Evolutionary conservation across 495 filamentous ascomycete species (phyloP).

Genomic region (Xylaria castorea): DNA sequence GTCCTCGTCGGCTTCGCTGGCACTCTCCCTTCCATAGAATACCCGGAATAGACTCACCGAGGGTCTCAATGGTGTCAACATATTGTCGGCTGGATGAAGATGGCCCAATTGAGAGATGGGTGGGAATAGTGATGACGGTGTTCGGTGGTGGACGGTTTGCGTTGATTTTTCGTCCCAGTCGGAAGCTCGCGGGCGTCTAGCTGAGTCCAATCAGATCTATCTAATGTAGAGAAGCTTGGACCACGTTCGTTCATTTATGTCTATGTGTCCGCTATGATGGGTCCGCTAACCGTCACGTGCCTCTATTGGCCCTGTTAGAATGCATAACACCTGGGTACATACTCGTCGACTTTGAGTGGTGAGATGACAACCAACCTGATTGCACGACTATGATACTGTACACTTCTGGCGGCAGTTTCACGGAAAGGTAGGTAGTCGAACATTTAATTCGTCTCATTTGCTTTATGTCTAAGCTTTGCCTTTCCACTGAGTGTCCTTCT

Average conservation of each 20-base stretch:
- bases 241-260: constrained; percentile 26
- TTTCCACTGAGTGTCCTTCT: background rate
- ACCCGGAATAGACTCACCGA: constrained; percentile 19
- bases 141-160: constrained; percentile 27
- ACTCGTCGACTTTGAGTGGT: background rate
- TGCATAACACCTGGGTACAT: background rate
- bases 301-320: background rate
- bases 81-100: constrained; percentile 24
- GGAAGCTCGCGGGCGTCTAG: constrained; percentile 7
- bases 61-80: constrained; percentile 26
- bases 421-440: background rate
- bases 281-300: constrained; percentile 3
- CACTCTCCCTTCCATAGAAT: background rate
- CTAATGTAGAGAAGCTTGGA: constrained; percentile 38
- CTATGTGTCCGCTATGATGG: background rate
- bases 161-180: constrained; percentile 30
- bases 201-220: constrained; percentile 28
- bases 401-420: background rate
- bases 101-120: constrained; percentile 25
- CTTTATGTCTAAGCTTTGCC: constrained; percentile 4
- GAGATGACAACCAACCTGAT: background rate
- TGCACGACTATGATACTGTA: background rate
- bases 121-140: constrained; percentile 19
- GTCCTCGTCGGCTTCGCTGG: background rate
- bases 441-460: background rate